Evolutionary conservation across 169 alveolate species (phyloP), one percentile per base, ranked within the genome.

Genomic region (Cyclospora cayetanensis): DNA sequence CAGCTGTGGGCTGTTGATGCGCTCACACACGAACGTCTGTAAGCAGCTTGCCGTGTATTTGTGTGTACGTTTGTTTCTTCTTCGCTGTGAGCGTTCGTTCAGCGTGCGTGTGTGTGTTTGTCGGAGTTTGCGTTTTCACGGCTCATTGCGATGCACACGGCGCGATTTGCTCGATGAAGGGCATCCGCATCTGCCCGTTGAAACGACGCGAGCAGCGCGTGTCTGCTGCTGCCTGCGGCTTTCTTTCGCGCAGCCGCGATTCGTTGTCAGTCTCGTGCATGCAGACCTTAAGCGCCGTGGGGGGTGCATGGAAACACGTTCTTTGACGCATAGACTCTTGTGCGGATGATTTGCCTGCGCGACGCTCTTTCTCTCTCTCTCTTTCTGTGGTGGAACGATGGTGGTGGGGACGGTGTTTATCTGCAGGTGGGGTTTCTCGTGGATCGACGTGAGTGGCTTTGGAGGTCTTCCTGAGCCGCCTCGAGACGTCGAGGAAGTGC

Each of bases 1-100:
- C 82, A 50, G 88, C 88, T 88, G n/a, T 72, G 88, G 92, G 92
- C 92, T n/a, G 87, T 88, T 11, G 83, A 76, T 29, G 68, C 53
- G 35, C n/a, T 27, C 27, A 50, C 82, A 0, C 92, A 88, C 80
- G 31, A 66, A 4, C 66, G 86, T 7, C 92, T 43, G 92, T 87
- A 68, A 68, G 92, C 76, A 53, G 29, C 42, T 3, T n/a, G 27
- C 41, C 4, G 4, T 9, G 25, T 9, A 1, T 2, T 4, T 46
- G 60, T 9, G n/a, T 11, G 60, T 11, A 46, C 9, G 60, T 46
- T 46, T 9, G n/a, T 46, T 46, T 46, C 9, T 9, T 11, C n/a
- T 46, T 46, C 18, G 60, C n/a, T 18, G 60, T 9, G 60, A 18
- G 18, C n/a, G 60, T 9, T 11, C 9, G 60, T 15, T 46, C n/a